A percentile compares a stretch with the other conserved stretches of the same genome.
These are phyloP conservation scores for Xerocomellus dryophilus DNA, from an alignment of 768 basidiomycete genomes.

Conservation along the genomic window DNA sequence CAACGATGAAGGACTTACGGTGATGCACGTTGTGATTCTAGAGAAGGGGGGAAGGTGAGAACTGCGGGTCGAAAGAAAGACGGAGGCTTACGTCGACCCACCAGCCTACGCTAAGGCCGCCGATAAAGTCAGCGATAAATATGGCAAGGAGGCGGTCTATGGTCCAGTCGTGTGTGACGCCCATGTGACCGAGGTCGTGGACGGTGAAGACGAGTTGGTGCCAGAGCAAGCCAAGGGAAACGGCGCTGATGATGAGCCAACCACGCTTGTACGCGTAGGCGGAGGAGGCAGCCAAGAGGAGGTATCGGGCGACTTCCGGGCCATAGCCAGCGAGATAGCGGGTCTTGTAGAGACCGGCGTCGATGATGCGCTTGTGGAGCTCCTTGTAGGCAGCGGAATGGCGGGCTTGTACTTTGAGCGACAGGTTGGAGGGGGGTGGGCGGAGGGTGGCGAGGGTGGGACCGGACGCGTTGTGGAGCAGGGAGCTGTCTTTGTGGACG, in stretches of 20 bases:
- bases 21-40: constrained; percentile 97
- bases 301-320: constrained; percentile 80
- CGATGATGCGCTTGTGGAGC: constrained; percentile 69
- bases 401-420: constrained; percentile 53
- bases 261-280: constrained; percentile 56
- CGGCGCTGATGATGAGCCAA: constrained; percentile 73
- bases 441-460: constrained; percentile 46
- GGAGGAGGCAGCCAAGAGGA: constrained; percentile 56
- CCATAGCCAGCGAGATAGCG: constrained; percentile 87
- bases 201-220: constrained; percentile 91
- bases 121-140: constrained; percentile 78
- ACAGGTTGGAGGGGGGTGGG: constrained; percentile 53
- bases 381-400: constrained; percentile 78
- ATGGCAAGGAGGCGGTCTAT: constrained; percentile 78
- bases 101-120: constrained; percentile 95
- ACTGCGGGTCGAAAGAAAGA: constrained; percentile 1
- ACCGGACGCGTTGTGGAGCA: constrained; percentile 30
- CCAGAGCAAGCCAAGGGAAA: constrained; percentile 86
- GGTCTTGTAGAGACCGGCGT: constrained; percentile 82
- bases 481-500: constrained; percentile 40
- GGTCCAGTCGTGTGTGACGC: constrained; percentile 85
- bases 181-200: constrained; percentile 95
- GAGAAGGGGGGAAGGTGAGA: constrained; percentile 3
- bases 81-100: constrained; percentile 85
- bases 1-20: constrained; percentile 50